A percentile compares a stretch with the other conserved stretches of the same genome.
Evolutionary conservation across 306 rosid genomes (phyloP).

Genomic region (Prunus fruticosa): DNA sequence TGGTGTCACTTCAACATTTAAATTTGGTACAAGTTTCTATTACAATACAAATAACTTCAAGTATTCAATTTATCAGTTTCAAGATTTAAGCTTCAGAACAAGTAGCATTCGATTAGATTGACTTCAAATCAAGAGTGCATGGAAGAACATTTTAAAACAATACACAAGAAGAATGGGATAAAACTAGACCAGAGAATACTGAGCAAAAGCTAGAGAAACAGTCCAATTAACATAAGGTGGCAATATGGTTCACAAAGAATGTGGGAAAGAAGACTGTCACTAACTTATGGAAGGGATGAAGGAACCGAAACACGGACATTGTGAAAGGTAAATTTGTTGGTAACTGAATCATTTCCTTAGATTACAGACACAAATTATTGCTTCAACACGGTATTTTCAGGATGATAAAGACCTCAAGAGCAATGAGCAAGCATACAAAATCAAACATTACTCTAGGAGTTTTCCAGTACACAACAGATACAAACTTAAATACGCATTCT

Average conservation of each 20-base stretch:
- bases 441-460: conserved; percentile 16
- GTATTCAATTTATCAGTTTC: conserved; percentile 17
- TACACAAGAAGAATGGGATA: conserved; percentile 8
- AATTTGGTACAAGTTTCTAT: conserved; percentile 9
- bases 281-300: conserved; percentile 19
- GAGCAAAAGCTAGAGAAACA: not conserved
- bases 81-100: conserved; percentile 16
- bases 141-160: conserved; percentile 2
- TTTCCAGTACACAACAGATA: conserved; percentile 27
- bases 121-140: conserved; percentile 10
- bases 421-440: conserved; percentile 23
- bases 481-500: conserved; percentile 28
- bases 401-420: conserved; percentile 25
- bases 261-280: conserved; percentile 13
- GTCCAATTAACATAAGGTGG: conserved; percentile 10
- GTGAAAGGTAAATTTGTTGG: conserved; percentile 6
- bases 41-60: conserved; percentile 2
- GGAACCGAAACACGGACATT: not conserved
- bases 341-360: conserved; percentile 1
- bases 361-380: conserved; percentile 12
- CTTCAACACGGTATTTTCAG: conserved; percentile 16
- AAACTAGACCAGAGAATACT: conserved; percentile 20
- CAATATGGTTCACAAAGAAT: conserved; percentile 22
- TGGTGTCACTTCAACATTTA: conserved; percentile 19
- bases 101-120: conserved; percentile 16